Evolutionary conservation across 768 basidiomycete genomes (phyloP), one percentile per base, ranked within the genome.

Genomic region (Favolaschia claudopus): DNA sequence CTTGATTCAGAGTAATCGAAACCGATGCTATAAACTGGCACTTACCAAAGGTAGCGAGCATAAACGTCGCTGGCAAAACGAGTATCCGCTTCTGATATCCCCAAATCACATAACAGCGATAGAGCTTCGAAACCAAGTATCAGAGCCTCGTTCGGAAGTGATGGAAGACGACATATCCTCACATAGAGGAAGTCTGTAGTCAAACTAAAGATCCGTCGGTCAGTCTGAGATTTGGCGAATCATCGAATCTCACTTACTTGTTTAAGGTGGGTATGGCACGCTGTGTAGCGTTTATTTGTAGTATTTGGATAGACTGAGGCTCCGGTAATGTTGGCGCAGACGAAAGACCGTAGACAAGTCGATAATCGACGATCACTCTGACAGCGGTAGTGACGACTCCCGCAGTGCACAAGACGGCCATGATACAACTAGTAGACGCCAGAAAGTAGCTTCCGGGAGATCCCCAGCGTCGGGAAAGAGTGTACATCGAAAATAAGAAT

Each of bases 101-200:
- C 48, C 48, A 49, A 17, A 49, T 49, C 25, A 38, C 48, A 15
- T 49, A 49, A 28, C 48, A 49, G 15, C 48, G 48, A 37, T 37
- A 49, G 24, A 49, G 14, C 48, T 49, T n/a, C n/a, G n/a, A n/a
- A n/a, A 28, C 22, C 19, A 15, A 1, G 13, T 28, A 13, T 37
- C 36, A 28, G 25, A 2, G 7, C 3, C 5, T 9, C 9, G 5
- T 22, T 13, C 5, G 14, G 17, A 20, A 17, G 20, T 14, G 1
- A 15, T 33, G 12, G 14, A 19, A 37, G 3, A 7, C n/a, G n/a
- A n/a, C n/a, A n/a, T n/a, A 19, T 37, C 36, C 24, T 28, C 27
- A 49, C 48, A 27, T 27, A 49, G 4, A 49, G 25, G 8, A 13
- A n/a, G 33, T 49, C 48, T 37, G 48, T 28, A 12, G 38, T 15